phyloP scores from a whole-genome alignment of 2,329 filamentous ascomycete genomes.

The Fusarium piperis region DNA sequence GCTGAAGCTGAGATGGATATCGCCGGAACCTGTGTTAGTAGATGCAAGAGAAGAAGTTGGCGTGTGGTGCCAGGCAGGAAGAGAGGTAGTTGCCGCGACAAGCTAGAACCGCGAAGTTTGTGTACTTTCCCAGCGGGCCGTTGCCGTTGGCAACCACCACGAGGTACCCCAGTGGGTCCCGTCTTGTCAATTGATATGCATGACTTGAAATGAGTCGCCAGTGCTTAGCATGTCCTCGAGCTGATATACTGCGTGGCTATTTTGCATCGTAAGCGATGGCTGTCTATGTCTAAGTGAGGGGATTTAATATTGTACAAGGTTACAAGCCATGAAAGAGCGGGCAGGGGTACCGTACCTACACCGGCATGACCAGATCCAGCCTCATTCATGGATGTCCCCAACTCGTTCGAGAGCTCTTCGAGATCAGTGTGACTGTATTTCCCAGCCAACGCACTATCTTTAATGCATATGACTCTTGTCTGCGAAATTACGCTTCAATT shows the following conservation, averaged over 20 bases:
- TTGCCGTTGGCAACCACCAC: conserved; percentile 46
- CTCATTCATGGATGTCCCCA: neutral
- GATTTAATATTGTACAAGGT: conserved; percentile 29
- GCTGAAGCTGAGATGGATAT: conserved; percentile 31
- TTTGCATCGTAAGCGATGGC: conserved; percentile 15
- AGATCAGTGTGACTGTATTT: neutral
- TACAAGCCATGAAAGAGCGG: neutral
- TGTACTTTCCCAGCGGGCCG: conserved; percentile 46
- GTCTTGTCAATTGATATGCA: neutral
- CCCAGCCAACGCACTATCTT: neutral
- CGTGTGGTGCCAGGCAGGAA: conserved; percentile 27
- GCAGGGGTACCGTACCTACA: neutral
- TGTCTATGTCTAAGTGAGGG: conserved; percentile 32
- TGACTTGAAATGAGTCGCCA: neutral
- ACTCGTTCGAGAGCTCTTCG: neutral
- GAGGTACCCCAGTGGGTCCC: neutral
- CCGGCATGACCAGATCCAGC: neutral
- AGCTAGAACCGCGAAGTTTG: conserved; percentile 41
- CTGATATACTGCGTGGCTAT: conserved; percentile 3
- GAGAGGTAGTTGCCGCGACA: conserved; percentile 28
- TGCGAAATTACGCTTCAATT: neutral
- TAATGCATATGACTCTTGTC: neutral
- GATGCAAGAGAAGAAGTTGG: conserved; percentile 27
- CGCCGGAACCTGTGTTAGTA: conserved; percentile 36
- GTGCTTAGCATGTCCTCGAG: conserved; percentile 7